Percentiles rank a stretch among this genome's conserved stretches.
These are phyloP conservation scores for Ophiognomonia clavigignenti-juglandacearum DNA, from an alignment of 2,329 filamentous ascomycete genomes.

Conservation along the genomic window DNA sequence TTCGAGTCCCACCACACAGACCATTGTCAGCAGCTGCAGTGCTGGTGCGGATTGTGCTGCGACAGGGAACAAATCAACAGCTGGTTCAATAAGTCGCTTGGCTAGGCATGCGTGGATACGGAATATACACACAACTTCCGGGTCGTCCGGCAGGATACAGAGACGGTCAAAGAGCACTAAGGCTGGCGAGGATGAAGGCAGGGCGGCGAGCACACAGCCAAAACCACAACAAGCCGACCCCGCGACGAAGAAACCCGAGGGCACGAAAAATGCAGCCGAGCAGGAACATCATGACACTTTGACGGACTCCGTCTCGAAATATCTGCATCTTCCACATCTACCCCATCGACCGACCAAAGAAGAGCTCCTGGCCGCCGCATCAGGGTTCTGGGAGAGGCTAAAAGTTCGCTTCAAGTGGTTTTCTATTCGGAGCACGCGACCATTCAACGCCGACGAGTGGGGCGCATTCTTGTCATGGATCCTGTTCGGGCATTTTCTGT, in stretches of 20 bases:
- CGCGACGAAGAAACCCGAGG: slow-evolving; percentile 29
- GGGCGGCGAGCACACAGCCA: slow-evolving; percentile 9
- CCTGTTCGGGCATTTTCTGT: slow-evolving; percentile 85
- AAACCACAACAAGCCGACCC: slow-evolving; percentile 17
- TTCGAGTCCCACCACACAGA: slow-evolving; percentile 31
- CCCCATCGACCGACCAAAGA: slow-evolving; percentile 90
- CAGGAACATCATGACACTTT: slow-evolving; percentile 23
- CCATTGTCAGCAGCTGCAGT: slow-evolving; percentile 34
- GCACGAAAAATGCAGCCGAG: slow-evolving; percentile 17
- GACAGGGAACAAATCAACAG: slow-evolving; percentile 22
- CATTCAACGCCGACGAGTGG: slow-evolving; percentile 96
- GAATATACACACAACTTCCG: slow-evolving; percentile 23
- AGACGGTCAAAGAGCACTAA: slow-evolving; percentile 28
- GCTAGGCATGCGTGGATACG: slow-evolving; percentile 33
- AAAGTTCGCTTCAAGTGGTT: slow-evolving; percentile 97
- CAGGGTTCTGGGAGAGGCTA: slow-evolving; percentile 84
- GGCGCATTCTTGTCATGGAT: slow-evolving; percentile 95
- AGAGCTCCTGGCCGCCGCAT: slow-evolving; percentile 85
- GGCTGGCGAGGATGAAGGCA: slow-evolving; percentile 19
- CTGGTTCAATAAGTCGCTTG: slow-evolving; percentile 29
- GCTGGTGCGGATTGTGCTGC: slow-evolving; percentile 33
- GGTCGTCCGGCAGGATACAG: slow-evolving; percentile 19
- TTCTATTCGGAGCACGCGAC: slow-evolving; percentile 86
- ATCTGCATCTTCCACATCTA: slow-evolving; percentile 54
- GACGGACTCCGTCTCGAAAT: slow-evolving; percentile 51